Base-by-base conservation (phyloP, 2,329 filamentous ascomycete genomes). In the Fusarium veterinarium region DNA sequence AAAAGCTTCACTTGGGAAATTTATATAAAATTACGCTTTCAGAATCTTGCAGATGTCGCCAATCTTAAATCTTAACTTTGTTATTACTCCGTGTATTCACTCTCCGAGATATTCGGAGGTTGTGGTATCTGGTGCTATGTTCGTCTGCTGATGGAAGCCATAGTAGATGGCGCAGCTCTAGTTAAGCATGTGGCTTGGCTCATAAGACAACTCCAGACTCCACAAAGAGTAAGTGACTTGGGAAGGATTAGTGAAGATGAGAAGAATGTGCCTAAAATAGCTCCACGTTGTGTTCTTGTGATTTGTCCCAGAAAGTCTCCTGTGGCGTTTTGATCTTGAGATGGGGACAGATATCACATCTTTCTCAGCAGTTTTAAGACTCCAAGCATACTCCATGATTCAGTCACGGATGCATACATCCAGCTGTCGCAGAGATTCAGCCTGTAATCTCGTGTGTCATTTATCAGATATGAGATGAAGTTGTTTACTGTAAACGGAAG, bases 401-500 rank as follows among this genome's bases (percentile, higher is more conserved):
- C 19, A 56, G 38, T 33, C 12, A n/a, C 40, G 53, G 40, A 25
- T n/a, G 38, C 53, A 48, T 33, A 35, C 45, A 60, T 31, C 45
- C 45, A 53, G 28, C 31, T 55, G 4, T 30, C 14, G 9, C 28
- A 45, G 17, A 12, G 11, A 14, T 20, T 48, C 53, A 35, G 30
- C 23, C 41, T 58, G 31, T 16, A 30, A 37, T 35, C 19, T 41
- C 37, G 35, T 20, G n/a, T 20, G 28, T 6, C n/a, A 55, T 35
- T 60, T 33, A 40, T n/a, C 46, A 41, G 57, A 41, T 19, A 48
- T 35, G 42, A 55, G 46, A 51, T 56, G 30, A 44, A 23, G 49
- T 17, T 49, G 41, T 52, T 10, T 40, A 51, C 44, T 52, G n/a
- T 28, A 48, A 42, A 33, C 64, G 70, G 70, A 73, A 73, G 70